Base-by-base conservation (phyloP, 495 filamentous ascomycete species). In the Lasiosphaeria ovina region DNA sequence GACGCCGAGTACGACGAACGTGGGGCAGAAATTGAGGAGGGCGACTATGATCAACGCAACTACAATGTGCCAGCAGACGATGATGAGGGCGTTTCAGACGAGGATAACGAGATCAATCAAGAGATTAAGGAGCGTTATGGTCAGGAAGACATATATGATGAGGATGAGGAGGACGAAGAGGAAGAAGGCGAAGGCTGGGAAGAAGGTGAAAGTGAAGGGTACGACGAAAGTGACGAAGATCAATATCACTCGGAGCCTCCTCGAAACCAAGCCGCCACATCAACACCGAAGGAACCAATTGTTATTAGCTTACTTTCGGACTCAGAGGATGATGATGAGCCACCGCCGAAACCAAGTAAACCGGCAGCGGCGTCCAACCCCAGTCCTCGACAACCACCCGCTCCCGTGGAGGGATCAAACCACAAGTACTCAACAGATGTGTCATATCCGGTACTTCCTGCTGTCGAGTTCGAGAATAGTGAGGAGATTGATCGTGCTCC, bases 41-140 rank as follows among this genome's bases (percentile, higher is more conserved):
- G 67, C 3, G 72, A 72, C 31, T 69, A 73, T 42, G 69, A 70
- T n/a, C 70, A 66, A 45, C 65, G 69, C 47, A 64, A 60, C 6
- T 68, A 70, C 16, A 56, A 64, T 8, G 55, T 59, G 2, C 63
- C 63, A 3, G 47, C 59, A 3, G 72, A 72, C 9, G 71, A 76
- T 32, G 69, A 74, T 4, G 71, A 73, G n/a, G 71, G 67, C 7
- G 49, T 66, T 10, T 70, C 65, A 4, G 71, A 72, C 11, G 74
- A 82, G 9, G 73, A 74, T 1, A 72, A 77, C 5, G 70, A 77
- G 51, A 69, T 66, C 14, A 74, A 74, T 48, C 73, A 72, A 6
- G 75, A 77, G 33, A 64, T 55, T 2, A 69, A 61, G 1, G 70
- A 74, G 4, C 65, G 65, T 35, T 75, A 79, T 59, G 77, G 75